Evolutionary conservation across 108 stramenopile genomes (phyloP), one percentile per base, ranked within the genome.

Genomic region (Fragilariopsis cylindrus): DNA sequence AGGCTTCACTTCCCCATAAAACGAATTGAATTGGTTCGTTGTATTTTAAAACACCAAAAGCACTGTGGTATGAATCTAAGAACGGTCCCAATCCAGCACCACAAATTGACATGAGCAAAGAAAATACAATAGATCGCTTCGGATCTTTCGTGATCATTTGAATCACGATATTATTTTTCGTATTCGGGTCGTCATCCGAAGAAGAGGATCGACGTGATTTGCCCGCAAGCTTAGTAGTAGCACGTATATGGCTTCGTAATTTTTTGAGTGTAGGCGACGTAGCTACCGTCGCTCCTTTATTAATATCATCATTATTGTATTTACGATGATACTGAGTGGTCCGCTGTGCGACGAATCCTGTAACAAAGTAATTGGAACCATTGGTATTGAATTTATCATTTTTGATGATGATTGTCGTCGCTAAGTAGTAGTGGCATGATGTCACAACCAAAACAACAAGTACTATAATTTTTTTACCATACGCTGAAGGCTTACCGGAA

Each of bases 11-110:
- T 40, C 90, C 85, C 78, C 88, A 82, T 19, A 94, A 63, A 8
- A 72, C 71, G 12, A 71, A 69, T 21, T 60, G 57, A 44, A 95
- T 73, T 18, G 94, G 94, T 40, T 85, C 57, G 57, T 93, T 75
- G 76, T 95, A 95, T 21, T 85, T 65, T 76, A 95, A 77, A 5
- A 95, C 94, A 19, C 90, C 89, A 72, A 89, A 92, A 0, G 84
- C 75, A 11, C 86, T 88, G 66, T 95, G 94, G 70, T 93, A 95
- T 7, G 85, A 80, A 72, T 95, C 94, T 30, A 95, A 82, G 74
- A 92, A 91, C 9, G 94, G 94, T n/a, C 94, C 94, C 60, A 95
- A 75, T 1, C 67, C 21, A 9, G 92, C 94, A n/a, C 94, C 94
- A 55, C 84, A 83, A 7, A 87, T 3, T 7, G 85, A 47, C 90